Base-by-base conservation (phyloP, 768 basidiomycete genomes). In the Coprinopsis strossmayeri region DNA sequence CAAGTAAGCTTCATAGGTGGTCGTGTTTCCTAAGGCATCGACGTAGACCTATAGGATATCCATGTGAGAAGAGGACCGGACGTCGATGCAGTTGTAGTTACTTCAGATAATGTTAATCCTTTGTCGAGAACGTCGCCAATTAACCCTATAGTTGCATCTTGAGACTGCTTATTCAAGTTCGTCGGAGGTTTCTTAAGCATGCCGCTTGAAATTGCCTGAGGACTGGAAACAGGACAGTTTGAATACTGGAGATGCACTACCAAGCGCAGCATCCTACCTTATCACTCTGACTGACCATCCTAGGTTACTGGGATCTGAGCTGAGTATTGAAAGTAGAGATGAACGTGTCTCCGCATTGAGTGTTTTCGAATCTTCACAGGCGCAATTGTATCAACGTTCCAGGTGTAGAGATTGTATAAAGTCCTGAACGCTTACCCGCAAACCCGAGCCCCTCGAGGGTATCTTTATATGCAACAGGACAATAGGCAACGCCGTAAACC, bases 401-500 rank as follows among this genome's bases (percentile, higher is more conserved):
- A 18, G 23, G 21, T 18, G 9, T 24, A 2, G 1, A 25, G 1
- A 34, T 28, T 2, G 20, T 32, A 2, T 32, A 24, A 15, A 11
- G 3, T 24, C 49, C 28, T n/a, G n/a, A n/a, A 2, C 4, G 60
- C 72, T 34, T 55, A 91, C 95, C 95, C 55, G 91, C 91, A 65
- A 99, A 98, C 0, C 95, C 96, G 2, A 98, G 73, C 11, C 72
- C 64, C 44, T 91, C 84, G 47, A 99, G 66, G 12, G 79, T 64
- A 2, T 84, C 79, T 54, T 82, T 72, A 66, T 89, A 97, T 20
- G 82, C 71, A 2, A 73, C 73, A 2, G 92, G 89, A 58, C 95
- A 98, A 60, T 91, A 97, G 0, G 96, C 94, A 21, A 95, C 82
- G 5, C 89, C 95, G 59, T 99, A 98, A 0, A 99, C 96, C 51